Percentiles rank a stretch among this genome's conserved stretches.
These are phyloP conservation scores for Mycena chlorophos DNA, from an alignment of 768 basidiomycete species.

Conservation along the genomic window DNA sequence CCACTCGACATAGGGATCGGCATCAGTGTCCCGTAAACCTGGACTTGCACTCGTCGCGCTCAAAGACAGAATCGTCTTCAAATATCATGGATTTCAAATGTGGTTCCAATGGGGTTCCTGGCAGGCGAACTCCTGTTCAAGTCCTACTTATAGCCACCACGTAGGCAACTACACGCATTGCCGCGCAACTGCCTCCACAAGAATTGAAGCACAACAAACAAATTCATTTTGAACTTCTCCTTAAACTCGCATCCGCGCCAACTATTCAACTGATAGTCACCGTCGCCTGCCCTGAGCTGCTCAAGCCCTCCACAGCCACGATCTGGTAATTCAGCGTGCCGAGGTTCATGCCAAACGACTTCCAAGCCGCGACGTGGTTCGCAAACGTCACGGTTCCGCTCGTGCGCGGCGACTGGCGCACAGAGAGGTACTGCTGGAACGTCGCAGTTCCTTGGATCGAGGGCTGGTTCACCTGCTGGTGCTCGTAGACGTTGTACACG, in stretches of 20 bases:
- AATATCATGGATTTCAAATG: no score
- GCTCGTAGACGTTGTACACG: slow-evolving; percentile 13
- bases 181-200: no score
- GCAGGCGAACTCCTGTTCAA: no score
- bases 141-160: no score
- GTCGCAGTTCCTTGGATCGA: slow-evolving; percentile 18
- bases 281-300: slow-evolving; percentile 25
- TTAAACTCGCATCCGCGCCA: neutral
- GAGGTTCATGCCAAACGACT: slow-evolving; percentile 12
- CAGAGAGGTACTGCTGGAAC: slow-evolving; percentile 17
- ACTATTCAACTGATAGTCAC: neutral
- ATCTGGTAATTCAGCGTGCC: slow-evolving; percentile 15
- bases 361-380: slow-evolving; percentile 19
- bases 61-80: no score
- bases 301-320: slow-evolving; percentile 5
- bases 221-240: neutral
- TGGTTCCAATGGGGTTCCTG: no score
- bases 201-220: neutral
- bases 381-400: slow-evolving; percentile 11
- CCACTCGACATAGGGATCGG: no score
- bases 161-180: no score
- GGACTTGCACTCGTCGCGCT: no score
- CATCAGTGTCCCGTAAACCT: no score
- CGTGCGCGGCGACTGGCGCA: slow-evolving; percentile 14
- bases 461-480: slow-evolving; percentile 18